Percentiles rank a stretch among this genome's conserved stretches.
Evolutionary conservation across 2,329 filamentous ascomycete species (phyloP).

Genomic region (Geosmithia morbida): DNA sequence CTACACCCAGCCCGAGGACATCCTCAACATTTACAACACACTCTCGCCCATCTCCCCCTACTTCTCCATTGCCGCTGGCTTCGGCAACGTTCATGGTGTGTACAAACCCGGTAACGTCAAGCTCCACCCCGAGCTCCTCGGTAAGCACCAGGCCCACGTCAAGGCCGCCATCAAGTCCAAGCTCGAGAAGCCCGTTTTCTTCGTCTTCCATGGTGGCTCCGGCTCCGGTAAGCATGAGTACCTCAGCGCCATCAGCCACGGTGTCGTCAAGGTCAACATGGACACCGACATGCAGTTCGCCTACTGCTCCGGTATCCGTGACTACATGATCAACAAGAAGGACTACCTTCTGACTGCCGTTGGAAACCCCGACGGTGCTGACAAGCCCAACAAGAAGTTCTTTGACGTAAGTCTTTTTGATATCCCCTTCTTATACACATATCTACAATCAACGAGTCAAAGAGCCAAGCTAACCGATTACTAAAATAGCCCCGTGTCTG

Average conservation of each 20-base stretch:
- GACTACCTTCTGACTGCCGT: constrained; percentile 80
- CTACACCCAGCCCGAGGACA: constrained; percentile 96
- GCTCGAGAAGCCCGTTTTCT: constrained; percentile 88
- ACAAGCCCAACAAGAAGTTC: constrained; percentile 99
- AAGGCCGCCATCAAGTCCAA: constrained; percentile 59
- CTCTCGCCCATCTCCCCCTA: constrained; percentile 79
- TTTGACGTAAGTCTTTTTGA: constrained; percentile 27
- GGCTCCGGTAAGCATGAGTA: constrained; percentile 87
- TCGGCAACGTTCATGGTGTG: constrained; percentile 98
- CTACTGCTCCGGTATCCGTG: constrained; percentile 82
- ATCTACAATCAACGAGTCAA: no score
- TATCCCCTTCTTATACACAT: no score
- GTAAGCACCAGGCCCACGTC: constrained; percentile 91
- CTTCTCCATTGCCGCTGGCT: constrained; percentile 96
- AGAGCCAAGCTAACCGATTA: constrained; percentile 1
- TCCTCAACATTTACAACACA: constrained; percentile 79
- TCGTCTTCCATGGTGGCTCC: constrained; percentile 98
- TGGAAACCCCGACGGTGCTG: constrained; percentile 86
- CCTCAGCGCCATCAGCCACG: constrained; percentile 73
- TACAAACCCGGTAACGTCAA: constrained; percentile 98
- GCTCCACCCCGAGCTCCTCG: constrained; percentile 87
- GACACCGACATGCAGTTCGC: constrained; percentile 97
- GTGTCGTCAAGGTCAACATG: constrained; percentile 98
- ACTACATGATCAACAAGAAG: constrained; percentile 90
- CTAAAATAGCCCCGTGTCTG: constrained; percentile 63